Evolutionary conservation across 176 grass and related monocot species (phyloP).

Genomic region (Triticum dicoccoides): DNA sequence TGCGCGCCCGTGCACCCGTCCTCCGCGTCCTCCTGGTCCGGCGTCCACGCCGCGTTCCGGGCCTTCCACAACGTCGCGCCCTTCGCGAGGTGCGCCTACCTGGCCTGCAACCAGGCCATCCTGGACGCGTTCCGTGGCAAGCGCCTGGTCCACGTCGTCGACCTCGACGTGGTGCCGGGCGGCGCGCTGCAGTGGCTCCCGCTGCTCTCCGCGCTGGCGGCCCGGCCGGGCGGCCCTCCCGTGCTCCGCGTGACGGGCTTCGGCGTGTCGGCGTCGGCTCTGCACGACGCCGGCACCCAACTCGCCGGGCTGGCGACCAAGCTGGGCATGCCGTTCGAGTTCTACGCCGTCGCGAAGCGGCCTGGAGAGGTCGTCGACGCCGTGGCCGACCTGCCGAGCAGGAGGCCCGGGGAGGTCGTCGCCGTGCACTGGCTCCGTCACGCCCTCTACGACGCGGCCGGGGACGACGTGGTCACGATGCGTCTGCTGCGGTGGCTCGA

Average conservation of each 20-base stretch:
- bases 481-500: slow-evolving; percentile 45
- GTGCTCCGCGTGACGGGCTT: slow-evolving; percentile 47
- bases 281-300: slow-evolving; percentile 50
- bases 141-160: slow-evolving; percentile 43
- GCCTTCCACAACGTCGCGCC: slow-evolving; percentile 50
- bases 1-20: slow-evolving; percentile 6
- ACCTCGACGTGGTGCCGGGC: slow-evolving; percentile 53
- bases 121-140: slow-evolving; percentile 39
- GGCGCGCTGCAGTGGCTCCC: slow-evolving; percentile 64
- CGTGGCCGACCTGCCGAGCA: slow-evolving; percentile 6
- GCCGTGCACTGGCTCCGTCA: slow-evolving; percentile 64
- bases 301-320: slow-evolving; percentile 47
- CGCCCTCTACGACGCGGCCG: slow-evolving; percentile 50
- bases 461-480: slow-evolving; percentile 36
- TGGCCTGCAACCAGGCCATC: slow-evolving; percentile 50
- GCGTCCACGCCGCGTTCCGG: slow-evolving; percentile 48
- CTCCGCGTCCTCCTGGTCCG: neutral
- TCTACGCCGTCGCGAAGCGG: slow-evolving; percentile 41
- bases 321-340: slow-evolving; percentile 55
- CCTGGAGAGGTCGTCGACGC: slow-evolving; percentile 33
- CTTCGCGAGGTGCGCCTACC: slow-evolving; percentile 37
- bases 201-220: slow-evolving; percentile 47
- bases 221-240: slow-evolving; percentile 30
- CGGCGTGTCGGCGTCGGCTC: slow-evolving; percentile 30
- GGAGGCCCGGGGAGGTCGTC: slow-evolving; percentile 37